phyloP scores from a whole-genome alignment of 306 rosid species.

The Senna siamea region DNA sequence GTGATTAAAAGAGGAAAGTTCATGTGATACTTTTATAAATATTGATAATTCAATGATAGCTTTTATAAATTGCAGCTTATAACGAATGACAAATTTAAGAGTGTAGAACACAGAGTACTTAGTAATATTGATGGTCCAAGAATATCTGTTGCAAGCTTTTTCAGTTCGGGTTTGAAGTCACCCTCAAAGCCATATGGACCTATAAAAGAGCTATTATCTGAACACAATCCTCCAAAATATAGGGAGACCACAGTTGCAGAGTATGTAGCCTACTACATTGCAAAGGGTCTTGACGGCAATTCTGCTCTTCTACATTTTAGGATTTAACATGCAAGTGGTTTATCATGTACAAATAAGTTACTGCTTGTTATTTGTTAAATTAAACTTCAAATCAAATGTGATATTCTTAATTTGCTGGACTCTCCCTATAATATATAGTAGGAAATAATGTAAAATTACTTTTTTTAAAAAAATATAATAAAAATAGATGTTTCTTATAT shows the following conservation, averaged over 20 bases:
- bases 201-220: slow-evolving; percentile 56
- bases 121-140: slow-evolving; percentile 41
- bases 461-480: no score
- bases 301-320: no score
- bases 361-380: no score
- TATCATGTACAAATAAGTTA: no score
- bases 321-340: no score
- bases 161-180: slow-evolving; percentile 3
- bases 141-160: slow-evolving; percentile 43
- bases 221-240: slow-evolving; percentile 56
- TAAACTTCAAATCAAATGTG: no score
- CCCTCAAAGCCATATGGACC: slow-evolving; percentile 45
- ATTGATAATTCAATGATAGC: neutral
- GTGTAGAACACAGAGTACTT: slow-evolving; percentile 42
- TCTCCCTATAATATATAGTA: no score
- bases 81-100: slow-evolving; percentile 46
- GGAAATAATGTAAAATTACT: no score
- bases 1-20: no score
- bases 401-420: no score
- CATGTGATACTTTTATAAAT: neutral
- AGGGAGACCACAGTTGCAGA: slow-evolving; percentile 43
- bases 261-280: neutral
- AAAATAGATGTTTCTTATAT: no score
- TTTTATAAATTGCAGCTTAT: slow-evolving; percentile 34
- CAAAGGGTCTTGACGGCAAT: no score